Conservation (phyloP, 371 early-diverging fungal genomes). For the Dichotomocladium elegans region DNA sequence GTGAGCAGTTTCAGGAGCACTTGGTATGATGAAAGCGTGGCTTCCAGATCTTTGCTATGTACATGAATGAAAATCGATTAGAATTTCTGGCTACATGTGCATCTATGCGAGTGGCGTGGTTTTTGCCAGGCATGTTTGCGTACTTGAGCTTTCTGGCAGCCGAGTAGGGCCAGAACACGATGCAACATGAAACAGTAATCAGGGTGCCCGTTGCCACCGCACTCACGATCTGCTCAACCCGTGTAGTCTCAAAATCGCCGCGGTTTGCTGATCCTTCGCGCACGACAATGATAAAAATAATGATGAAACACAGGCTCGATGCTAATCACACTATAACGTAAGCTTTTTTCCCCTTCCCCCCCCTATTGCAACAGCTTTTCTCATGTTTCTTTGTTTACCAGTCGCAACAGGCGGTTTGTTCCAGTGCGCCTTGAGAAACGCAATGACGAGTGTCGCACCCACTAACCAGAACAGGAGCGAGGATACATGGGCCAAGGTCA, state of each 20-base stretch:
- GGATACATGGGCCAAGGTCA: slow-evolving; percentile 39
- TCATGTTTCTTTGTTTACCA: slow-evolving; percentile 28
- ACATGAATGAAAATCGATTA: background rate
- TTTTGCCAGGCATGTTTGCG: too few relatives aligned
- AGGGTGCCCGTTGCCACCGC: slow-evolving; percentile 53
- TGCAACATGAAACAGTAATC: slow-evolving; percentile 51
- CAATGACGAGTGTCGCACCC: slow-evolving; percentile 52
- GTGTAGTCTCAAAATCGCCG: slow-evolving; percentile 48
- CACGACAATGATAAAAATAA: slow-evolving; percentile 49
- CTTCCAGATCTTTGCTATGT: slow-evolving; percentile 50
- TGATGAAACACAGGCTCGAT: slow-evolving; percentile 56
- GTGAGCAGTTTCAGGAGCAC: slow-evolving; percentile 54
- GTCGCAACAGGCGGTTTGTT: slow-evolving; percentile 63
- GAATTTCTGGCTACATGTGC: background rate
- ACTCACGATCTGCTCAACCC: slow-evolving; percentile 52
- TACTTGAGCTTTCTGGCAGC: slow-evolving; percentile 58
- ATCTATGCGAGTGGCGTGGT: too few relatives aligned
- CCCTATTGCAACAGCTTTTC: background rate
- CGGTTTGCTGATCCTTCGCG: slow-evolving; percentile 49
- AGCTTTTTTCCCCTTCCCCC: background rate
- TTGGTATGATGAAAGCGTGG: slow-evolving; percentile 52
- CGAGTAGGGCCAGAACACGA: slow-evolving; percentile 60
- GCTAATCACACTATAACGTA: slow-evolving; percentile 23
- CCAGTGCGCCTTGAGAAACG: slow-evolving; percentile 59
- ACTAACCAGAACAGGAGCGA: slow-evolving; percentile 56